Conservation (phyloP, 495 filamentous ascomycete species). For the Aspergillus cavernicola region DNA sequence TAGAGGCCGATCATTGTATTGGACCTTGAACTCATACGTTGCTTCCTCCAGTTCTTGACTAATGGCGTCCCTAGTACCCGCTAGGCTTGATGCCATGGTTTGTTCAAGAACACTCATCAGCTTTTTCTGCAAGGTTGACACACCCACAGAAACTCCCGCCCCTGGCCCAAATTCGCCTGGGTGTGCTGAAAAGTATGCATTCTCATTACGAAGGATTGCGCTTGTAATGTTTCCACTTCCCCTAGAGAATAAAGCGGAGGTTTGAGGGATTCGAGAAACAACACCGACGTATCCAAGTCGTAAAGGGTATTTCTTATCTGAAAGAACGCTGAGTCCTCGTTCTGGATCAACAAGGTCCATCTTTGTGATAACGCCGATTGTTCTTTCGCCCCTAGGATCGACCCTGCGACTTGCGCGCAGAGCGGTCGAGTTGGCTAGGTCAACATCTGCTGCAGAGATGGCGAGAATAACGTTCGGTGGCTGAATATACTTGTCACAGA, state of each 20-base stretch:
- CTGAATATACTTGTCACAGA: slow-evolving; percentile 98
- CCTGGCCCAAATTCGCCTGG: slow-evolving; percentile 73
- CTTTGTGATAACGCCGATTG: slow-evolving; percentile 97
- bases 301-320: slow-evolving; percentile 89
- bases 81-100: slow-evolving; percentile 89
- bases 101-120: slow-evolving; percentile 96
- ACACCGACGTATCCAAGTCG: slow-evolving; percentile 97
- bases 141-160: slow-evolving; percentile 70
- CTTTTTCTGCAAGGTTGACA: slow-evolving; percentile 83
- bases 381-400: slow-evolving; percentile 90
- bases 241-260: slow-evolving; percentile 77
- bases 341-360: slow-evolving; percentile 94
- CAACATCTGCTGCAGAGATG: slow-evolving; percentile 96
- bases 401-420: slow-evolving; percentile 86
- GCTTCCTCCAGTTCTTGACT: slow-evolving; percentile 94
- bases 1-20: slow-evolving; percentile 95
- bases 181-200: slow-evolving; percentile 81
- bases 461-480: slow-evolving; percentile 94
- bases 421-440: slow-evolving; percentile 94
- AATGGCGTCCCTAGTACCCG: slow-evolving; percentile 84
- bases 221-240: slow-evolving; percentile 77
- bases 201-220: slow-evolving; percentile 84
- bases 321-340: slow-evolving; percentile 72
- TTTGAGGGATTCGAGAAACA: slow-evolving; percentile 72
- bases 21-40: slow-evolving; percentile 98